A percentile compares a stretch with the other conserved stretches of the same genome.
Evolutionary conservation across 2,329 filamentous ascomycete species (phyloP).

Genomic region (Beauveria bassiana): DNA sequence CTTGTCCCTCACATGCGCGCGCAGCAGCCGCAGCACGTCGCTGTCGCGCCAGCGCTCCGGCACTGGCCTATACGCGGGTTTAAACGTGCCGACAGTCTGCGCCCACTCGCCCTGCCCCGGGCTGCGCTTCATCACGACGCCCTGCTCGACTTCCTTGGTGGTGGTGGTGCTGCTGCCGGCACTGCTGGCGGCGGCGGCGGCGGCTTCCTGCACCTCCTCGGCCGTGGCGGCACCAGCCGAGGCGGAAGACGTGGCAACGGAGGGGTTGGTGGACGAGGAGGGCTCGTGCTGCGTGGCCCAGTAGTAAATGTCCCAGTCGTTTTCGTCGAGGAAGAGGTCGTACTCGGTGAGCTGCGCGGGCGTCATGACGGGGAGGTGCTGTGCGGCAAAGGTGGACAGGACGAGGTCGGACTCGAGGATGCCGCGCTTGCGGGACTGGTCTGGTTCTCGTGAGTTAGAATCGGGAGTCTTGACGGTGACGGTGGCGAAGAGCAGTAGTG

Average conservation of each 20-base stretch:
- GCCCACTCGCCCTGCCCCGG: slow-evolving; percentile 73
- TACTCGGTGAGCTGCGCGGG: slow-evolving; percentile 69
- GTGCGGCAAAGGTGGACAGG: slow-evolving; percentile 87
- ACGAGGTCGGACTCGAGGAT: slow-evolving; percentile 94
- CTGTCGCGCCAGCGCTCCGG: slow-evolving; percentile 78
- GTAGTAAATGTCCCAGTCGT: slow-evolving; percentile 99
- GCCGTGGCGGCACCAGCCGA: slow-evolving; percentile 19
- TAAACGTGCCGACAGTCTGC: slow-evolving; percentile 91
- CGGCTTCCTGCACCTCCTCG: slow-evolving; percentile 14
- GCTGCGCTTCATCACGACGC: slow-evolving; percentile 24
- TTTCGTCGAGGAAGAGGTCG: slow-evolving; percentile 92
- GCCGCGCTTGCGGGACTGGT: slow-evolving; percentile 94
- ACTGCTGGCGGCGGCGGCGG: slow-evolving; percentile 10
- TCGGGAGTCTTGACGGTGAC: too few relatives aligned
- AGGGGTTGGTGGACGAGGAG: slow-evolving; percentile 34
- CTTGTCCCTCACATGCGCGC: slow-evolving; percentile 68
- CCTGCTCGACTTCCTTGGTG: slow-evolving; percentile 8
- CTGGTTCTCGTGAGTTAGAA: slow-evolving; percentile 35
- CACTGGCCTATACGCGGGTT: slow-evolving; percentile 86
- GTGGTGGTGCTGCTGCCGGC: too few relatives aligned
- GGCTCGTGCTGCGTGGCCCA: slow-evolving; percentile 83
- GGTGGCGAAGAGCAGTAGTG: too few relatives aligned
- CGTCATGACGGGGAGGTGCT: slow-evolving; percentile 68
- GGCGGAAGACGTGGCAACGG: slow-evolving; percentile 20
- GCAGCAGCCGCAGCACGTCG: slow-evolving; percentile 67